Evolutionary conservation across 441 rosid species (phyloP).

Genomic region (Corymbia citriodora): DNA sequence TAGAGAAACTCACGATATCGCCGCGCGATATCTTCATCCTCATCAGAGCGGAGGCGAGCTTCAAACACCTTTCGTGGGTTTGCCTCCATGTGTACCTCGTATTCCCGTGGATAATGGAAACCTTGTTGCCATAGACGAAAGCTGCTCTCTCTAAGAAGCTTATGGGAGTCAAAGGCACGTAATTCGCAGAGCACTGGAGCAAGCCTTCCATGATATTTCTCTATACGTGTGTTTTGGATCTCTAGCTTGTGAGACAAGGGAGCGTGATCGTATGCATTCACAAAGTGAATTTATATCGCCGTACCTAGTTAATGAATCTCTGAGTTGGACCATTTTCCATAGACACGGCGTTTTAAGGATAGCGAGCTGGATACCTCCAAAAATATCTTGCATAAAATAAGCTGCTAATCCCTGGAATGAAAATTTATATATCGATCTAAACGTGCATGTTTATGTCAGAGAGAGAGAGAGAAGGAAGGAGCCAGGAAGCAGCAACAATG

Average conservation of each 20-base stretch:
- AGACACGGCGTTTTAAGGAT: background rate
- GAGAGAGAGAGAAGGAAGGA: background rate
- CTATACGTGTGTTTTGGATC: background rate
- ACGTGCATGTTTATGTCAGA: too few species aligned
- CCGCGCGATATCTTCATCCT: constrained; percentile 15
- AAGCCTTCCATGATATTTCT: constrained; percentile 1
- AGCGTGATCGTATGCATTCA: background rate
- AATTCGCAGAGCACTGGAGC: constrained; percentile 24
- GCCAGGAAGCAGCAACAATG: background rate
- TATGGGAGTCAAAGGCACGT: constrained; percentile 29
- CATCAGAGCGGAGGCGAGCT: constrained; percentile 33
- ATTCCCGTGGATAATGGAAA: constrained; percentile 26
- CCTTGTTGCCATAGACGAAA: constrained; percentile 17
- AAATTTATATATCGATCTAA: background rate
- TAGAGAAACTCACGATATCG: constrained; percentile 30
- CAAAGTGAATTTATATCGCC: background rate
- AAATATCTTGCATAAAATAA: background rate
- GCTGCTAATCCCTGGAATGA: background rate
- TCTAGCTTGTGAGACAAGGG: background rate
- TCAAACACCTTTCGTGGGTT: constrained; percentile 28
- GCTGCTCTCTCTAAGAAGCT: constrained; percentile 41
- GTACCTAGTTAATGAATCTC: background rate
- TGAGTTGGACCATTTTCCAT: background rate
- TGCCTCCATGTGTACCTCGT: constrained; percentile 31
- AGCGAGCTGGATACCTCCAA: background rate